Conservation (phyloP, 2,329 filamentous ascomycete genomes). For the Colletotrichum sublineola region DNA sequence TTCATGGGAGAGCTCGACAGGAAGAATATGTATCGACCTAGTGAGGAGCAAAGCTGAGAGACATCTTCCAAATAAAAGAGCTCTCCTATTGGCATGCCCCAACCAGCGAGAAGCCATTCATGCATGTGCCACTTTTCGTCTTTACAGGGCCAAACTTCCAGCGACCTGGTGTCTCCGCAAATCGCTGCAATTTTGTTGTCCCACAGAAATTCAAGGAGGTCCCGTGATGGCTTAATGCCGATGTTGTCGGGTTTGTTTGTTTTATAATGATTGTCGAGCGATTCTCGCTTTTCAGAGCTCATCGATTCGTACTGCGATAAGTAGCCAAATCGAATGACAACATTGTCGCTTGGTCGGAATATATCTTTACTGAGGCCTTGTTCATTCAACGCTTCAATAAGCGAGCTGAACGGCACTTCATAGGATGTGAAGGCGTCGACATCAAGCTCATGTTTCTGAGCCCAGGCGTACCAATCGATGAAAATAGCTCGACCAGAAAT, state of each 20-base stretch:
- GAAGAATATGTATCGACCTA: constrained; percentile 40
- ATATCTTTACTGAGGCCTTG: background rate
- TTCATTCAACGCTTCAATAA: background rate
- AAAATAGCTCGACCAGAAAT: background rate
- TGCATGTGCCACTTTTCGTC: constrained; percentile 43
- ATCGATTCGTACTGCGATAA: background rate
- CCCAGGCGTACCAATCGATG: background rate
- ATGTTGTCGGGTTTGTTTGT: background rate
- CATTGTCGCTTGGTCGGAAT: background rate
- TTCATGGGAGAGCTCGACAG: constrained; percentile 42
- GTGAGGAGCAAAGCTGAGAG: constrained; percentile 19
- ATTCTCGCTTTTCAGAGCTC: background rate
- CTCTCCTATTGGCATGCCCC: constrained; percentile 45
- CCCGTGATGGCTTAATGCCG: background rate
- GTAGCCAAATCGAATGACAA: background rate
- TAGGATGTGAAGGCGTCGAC: background rate
- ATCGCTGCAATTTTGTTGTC: background rate
- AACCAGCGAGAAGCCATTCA: constrained; percentile 43
- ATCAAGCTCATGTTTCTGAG: background rate
- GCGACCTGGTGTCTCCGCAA: background rate
- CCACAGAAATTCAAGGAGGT: background rate
- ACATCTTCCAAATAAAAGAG: constrained; percentile 44
- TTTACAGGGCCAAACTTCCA: background rate
- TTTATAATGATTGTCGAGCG: background rate
- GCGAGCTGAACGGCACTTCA: background rate